Conservation (phyloP, 225 moss, liverwort and hornwort genomes). For the Bryum argenteum region DNA sequence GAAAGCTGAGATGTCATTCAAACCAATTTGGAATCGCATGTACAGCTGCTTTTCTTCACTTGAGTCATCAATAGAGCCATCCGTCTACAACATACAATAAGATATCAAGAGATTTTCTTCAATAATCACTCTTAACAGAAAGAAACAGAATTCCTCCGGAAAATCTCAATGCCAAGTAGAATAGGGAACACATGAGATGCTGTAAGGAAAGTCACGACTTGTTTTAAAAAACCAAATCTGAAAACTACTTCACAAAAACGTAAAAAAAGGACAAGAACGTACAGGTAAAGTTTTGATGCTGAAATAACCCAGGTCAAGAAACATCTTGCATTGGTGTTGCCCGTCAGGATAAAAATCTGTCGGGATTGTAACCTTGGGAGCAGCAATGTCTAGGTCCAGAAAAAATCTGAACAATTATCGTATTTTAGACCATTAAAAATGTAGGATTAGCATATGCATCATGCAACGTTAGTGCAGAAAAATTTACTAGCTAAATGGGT, state of each 20-base stretch:
- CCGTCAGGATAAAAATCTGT: conserved; percentile 82
- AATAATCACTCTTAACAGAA: background rate
- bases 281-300: conserved; percentile 74
- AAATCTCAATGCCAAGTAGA: conserved; percentile 5
- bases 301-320: conserved; percentile 85
- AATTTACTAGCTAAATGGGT: background rate
- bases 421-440: background rate
- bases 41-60: conserved; percentile 76
- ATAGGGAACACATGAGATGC: conserved; percentile 4
- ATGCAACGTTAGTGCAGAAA: background rate
- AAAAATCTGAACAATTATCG: conserved; percentile 62
- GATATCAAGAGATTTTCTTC: background rate
- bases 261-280: conserved; percentile 24
- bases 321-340: conserved; percentile 70
- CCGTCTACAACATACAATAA: conserved; percentile 47
- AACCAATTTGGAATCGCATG: conserved; percentile 76
- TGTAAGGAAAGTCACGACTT: background rate
- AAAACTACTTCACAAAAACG: background rate
- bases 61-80: conserved; percentile 57
- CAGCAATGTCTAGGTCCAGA: conserved; percentile 90
- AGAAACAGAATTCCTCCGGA: background rate
- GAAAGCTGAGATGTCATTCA: conserved; percentile 83
- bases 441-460: background rate
- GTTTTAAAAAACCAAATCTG: background rate
- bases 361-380: conserved; percentile 85